Evolutionary conservation across 2,329 filamentous ascomycete species (phyloP), one percentile per base, ranked within the genome.

Genomic region (Ambrosiella beaveri): DNA sequence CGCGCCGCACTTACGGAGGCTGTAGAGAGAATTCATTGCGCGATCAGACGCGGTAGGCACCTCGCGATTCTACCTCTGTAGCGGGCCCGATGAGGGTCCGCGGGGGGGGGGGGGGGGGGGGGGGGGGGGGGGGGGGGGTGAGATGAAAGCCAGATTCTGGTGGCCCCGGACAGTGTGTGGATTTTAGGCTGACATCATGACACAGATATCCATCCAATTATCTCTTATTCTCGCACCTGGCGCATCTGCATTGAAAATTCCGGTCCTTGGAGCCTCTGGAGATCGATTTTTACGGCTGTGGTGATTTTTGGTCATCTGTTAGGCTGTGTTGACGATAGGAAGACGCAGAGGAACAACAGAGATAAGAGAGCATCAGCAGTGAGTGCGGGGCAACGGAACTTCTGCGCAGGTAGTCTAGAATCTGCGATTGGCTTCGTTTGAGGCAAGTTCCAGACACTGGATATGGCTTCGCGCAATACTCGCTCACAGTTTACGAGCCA

Each of bases 391-490:
- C 19, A 15, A 8, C 7, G n/a, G n/a, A n/a, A 8, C 11, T 8
- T 15, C 13, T 15, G 8, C 5, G 11, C 13, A 8, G n/a, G 8
- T 13, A 47, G 19, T 35, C 9, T 17, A 13, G 1, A 47, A 47
- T 17, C 8, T 17, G 44, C 44, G 11, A 47, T 17, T 47, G 15
- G 11, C 44, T n/a, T 41, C n/a, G 44, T 47, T 13, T 15, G 44
- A 8, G 44, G 7, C 5, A 13, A 17, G 7, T 47, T n/a, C 19
- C n/a, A 58, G 67, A 65, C 62, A 66, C 66, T n/a, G 13, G 47
- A 51, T 35, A 60, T 60, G 59, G 39, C 59, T 57, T 55, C 44
- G 50, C 59, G 59, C 38, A 52, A 55, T 36, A 60, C 59, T 36
- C 55, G 59, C 51, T 60, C 59, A 44, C 55, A 51, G 19, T 39